These are phyloP conservation scores for Teratosphaeria epicoccoides DNA, from an alignment of 2,329 filamentous ascomycete species.

Conservation along the genomic window DNA sequence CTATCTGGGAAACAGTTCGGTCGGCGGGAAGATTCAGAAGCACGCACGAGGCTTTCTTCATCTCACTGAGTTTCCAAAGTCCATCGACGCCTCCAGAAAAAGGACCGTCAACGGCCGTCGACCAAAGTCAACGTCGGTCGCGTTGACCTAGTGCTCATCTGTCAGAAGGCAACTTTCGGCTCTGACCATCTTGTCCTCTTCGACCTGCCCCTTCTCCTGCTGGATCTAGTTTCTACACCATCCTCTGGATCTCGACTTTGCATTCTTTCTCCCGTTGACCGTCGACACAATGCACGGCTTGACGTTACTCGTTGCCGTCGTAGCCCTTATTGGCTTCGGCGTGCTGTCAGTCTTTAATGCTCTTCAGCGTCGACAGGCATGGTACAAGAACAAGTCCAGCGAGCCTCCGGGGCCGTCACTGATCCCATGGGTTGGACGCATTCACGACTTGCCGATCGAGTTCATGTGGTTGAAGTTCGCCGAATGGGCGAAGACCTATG, in stretches of 20 bases:
- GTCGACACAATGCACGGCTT: slow-evolving; percentile 30
- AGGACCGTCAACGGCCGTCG: background rate
- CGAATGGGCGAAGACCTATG: slow-evolving; percentile 24
- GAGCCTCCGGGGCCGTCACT: slow-evolving; percentile 32
- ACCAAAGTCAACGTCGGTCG: background rate
- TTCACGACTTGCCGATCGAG: slow-evolving; percentile 40
- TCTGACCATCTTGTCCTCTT: background rate
- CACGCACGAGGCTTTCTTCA: background rate
- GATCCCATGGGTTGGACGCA: slow-evolving; percentile 26
- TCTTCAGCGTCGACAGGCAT: slow-evolving; percentile 18
- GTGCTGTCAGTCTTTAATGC: slow-evolving; percentile 25
- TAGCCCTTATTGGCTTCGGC: slow-evolving; percentile 30
- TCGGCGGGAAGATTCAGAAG: no score
- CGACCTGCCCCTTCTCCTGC: no score
- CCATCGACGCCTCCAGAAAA: background rate
- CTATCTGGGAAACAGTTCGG: no score
- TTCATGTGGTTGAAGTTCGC: slow-evolving; percentile 43
- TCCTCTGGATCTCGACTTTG: background rate
- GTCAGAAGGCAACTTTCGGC: background rate
- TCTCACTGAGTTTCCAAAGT: background rate
- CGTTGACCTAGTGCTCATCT: background rate
- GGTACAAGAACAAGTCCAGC: slow-evolving; percentile 25
- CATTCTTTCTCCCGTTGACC: background rate
- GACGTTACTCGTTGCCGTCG: slow-evolving; percentile 26
- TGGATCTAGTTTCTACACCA: no score